These are phyloP conservation scores for Solanum piurae DNA, from an alignment of 257 asterid species.

Conservation along the genomic window DNA sequence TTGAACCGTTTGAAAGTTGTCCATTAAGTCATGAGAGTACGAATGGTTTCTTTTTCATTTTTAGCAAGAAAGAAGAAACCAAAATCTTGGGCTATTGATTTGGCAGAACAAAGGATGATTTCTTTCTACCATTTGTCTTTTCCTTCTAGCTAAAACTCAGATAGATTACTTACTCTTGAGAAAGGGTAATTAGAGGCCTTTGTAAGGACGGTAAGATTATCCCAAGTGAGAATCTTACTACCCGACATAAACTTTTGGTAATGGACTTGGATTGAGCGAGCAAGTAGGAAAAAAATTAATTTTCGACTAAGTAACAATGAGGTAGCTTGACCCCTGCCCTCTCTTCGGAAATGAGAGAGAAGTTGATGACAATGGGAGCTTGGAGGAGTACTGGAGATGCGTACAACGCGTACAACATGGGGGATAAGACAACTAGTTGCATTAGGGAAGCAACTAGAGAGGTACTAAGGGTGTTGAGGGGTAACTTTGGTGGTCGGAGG, in stretches of 20 bases:
- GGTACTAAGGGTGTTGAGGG: not conserved
- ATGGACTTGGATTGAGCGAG: not conserved
- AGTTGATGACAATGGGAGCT: not conserved
- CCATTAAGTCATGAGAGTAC: not conserved
- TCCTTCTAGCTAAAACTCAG: not conserved
- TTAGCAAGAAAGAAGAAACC: not conserved
- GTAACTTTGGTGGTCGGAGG: not conserved
- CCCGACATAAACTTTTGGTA: not conserved
- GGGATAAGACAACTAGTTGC: not conserved
- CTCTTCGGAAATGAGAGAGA: not conserved
- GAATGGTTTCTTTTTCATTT: not conserved
- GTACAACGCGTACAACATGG: not conserved
- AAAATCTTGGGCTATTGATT: not conserved
- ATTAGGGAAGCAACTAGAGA: not conserved
- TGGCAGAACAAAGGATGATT: not conserved
- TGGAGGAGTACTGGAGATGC: not conserved
- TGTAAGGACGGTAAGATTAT: not conserved
- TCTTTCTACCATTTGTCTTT: not conserved
- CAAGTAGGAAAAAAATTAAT: not conserved
- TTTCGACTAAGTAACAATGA: not conserved
- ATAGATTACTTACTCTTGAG: not conserved
- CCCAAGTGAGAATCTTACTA: not conserved
- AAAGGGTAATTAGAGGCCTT: not conserved
- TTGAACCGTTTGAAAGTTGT: not conserved
- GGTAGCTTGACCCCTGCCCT: not conserved